phyloP scores from a whole-genome alignment of 2,329 filamentous ascomycete species.

The Endothia cerciana region DNA sequence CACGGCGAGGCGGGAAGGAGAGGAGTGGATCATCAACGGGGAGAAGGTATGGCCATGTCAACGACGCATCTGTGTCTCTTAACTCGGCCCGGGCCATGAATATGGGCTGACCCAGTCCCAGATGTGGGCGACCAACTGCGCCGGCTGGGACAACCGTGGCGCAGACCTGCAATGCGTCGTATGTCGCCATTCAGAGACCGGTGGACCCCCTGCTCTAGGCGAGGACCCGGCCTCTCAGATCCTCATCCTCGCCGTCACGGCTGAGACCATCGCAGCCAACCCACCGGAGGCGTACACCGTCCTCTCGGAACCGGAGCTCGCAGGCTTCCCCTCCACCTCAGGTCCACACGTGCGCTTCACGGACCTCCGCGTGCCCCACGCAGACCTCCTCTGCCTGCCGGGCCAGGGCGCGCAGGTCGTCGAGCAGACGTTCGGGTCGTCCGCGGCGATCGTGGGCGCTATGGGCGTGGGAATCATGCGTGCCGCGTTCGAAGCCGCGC shows the following conservation, averaged over 20 bases:
- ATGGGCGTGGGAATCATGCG: conserved; percentile 60
- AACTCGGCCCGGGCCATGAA: too few relatives aligned
- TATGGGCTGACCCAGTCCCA: not conserved
- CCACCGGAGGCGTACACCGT: conserved; percentile 47
- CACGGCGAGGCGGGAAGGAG: conserved; percentile 21
- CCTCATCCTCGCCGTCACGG: conserved; percentile 55
- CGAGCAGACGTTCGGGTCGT: conserved; percentile 46
- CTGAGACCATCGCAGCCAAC: conserved; percentile 51
- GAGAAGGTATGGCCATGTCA: conserved; percentile 20
- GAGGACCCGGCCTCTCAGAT: conserved; percentile 34
- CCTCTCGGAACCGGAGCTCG: conserved; percentile 47
- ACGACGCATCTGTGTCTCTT: not conserved
- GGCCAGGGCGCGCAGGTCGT: conserved; percentile 49
- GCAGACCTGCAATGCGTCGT: conserved; percentile 27
- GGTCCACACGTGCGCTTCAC: conserved; percentile 54
- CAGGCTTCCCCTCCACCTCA: conserved; percentile 52
- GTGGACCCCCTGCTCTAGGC: not conserved
- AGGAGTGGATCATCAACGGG: conserved; percentile 21
- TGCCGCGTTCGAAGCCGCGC: conserved; percentile 54
- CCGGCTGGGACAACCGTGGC: conserved; percentile 22
- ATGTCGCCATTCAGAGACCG: conserved; percentile 14
- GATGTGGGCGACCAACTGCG: conserved; percentile 28
- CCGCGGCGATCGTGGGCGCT: conserved; percentile 55
- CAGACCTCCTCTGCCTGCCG: conserved; percentile 50
- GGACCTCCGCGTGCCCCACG: conserved; percentile 50